Percentiles rank a stretch among this genome's conserved stretches.
phyloP scores from a whole-genome alignment of 2,329 filamentous ascomycete species.

The Neocatenulostroma microsporum region DNA sequence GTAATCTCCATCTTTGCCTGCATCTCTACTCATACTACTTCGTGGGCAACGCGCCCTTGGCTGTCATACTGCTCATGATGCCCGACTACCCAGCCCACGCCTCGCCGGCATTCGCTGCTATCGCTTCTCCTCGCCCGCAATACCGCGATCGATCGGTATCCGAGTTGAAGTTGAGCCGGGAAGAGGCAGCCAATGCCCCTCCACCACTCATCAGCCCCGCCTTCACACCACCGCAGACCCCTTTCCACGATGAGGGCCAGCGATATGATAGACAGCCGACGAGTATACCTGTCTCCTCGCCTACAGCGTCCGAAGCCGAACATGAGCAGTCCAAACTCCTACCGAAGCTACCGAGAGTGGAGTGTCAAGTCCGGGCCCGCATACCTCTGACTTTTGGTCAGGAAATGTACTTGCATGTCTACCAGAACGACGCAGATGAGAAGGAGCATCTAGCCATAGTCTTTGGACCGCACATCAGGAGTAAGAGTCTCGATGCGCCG shows the following conservation, averaged over 20 bases:
- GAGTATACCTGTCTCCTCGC: constrained; percentile 36
- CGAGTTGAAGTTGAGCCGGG: constrained; percentile 30
- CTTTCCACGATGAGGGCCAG: constrained; percentile 21
- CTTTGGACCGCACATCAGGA: constrained; percentile 78
- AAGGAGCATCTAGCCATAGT: constrained; percentile 98
- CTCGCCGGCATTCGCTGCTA: constrained; percentile 33
- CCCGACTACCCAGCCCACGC: constrained; percentile 47
- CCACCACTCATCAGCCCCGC: constrained; percentile 43
- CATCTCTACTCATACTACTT: too few species aligned
- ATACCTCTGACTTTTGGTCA: constrained; percentile 88
- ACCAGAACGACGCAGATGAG: constrained; percentile 83
- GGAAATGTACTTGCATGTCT: constrained; percentile 95
- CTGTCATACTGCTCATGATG: constrained; percentile 33
- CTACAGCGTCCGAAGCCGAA: constrained; percentile 24
- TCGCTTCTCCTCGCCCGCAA: constrained; percentile 46
- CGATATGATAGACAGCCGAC: constrained; percentile 31
- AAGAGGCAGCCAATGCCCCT: constrained; percentile 20
- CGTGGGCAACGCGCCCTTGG: too few species aligned
- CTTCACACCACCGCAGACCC: constrained; percentile 31
- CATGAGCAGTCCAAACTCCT: constrained; percentile 67
- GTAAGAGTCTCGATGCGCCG: constrained; percentile 60
- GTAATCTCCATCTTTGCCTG: too few species aligned
- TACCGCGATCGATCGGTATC: constrained; percentile 31
- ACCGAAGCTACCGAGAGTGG: constrained; percentile 69
- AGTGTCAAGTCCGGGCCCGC: constrained; percentile 86